Evolutionary conservation across 768 basidiomycete species (phyloP), one percentile per base, ranked within the genome.

Genomic region (Termitomyces sp.): DNA sequence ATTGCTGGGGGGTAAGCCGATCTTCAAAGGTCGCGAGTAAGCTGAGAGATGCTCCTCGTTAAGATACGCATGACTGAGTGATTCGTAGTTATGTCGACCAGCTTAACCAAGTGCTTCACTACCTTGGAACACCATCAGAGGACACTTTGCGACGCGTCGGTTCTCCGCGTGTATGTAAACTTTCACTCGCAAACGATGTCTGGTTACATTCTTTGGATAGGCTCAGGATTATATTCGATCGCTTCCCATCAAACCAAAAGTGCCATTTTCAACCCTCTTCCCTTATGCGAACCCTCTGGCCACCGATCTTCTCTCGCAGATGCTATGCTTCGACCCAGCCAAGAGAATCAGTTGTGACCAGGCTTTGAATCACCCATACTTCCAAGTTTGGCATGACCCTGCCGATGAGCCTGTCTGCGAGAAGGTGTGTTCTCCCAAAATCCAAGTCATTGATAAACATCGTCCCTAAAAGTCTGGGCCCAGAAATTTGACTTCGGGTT

Each of bases 181-280:
- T 25, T 20, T 27, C 31, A 43, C 29, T 22, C n/a, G 32, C 31
- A 15, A 5, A 41, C 31, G n/a, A 12, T 27, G 13, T 33, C 25
- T 51, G 54, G 40, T 51, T 39, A 45, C 50, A 35, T 52, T 48
- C 46, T 39, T 43, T 27, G 16, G 63, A 9, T 64, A 94, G 92
- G 94, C 94, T 0, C 94, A 96, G 76, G 94, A 97, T 64, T 99
- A 99, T 68, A 99, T 99, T 64, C 90, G 97, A 49, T 97, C 94
- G 23, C 80, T 99, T 27, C 97, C 97, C 22, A 98, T 96, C 78
- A 94, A 94, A 72, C 94, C 96, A 25, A 85, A 93, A 25, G 91
- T 98, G 22, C 88, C 91, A 0, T 98, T 98, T 74, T 81, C 87
- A 25, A 89, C 89, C 29, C 79, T 98, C 25, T 98, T 93, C 79